Conservation (phyloP, 495 filamentous ascomycete genomes). For the Talaromyces proteolyticus region DNA sequence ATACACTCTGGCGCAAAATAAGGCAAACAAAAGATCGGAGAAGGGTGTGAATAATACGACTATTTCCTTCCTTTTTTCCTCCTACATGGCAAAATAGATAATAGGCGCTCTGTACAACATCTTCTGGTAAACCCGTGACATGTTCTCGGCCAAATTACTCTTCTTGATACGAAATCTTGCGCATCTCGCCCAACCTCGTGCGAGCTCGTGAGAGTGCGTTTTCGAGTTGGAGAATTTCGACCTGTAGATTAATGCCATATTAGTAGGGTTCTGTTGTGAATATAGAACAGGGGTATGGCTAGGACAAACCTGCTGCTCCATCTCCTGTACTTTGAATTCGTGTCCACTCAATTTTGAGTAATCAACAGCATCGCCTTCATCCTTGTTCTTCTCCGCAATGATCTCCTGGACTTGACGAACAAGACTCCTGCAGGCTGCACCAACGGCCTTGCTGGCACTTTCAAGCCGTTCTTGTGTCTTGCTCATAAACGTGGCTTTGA, state of each 20-base stretch:
- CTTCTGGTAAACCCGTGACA: not conserved
- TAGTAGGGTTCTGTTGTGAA: not conserved
- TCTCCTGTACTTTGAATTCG: slow-evolving; percentile 97
- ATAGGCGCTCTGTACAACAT: not conserved
- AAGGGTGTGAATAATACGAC: too few species aligned
- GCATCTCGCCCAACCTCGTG: slow-evolving; percentile 89
- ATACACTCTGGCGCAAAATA: too few species aligned
- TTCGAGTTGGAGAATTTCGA: slow-evolving; percentile 95
- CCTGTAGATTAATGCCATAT: slow-evolving; percentile 42
- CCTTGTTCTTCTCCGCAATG: slow-evolving; percentile 77
- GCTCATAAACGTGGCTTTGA: slow-evolving; percentile 97
- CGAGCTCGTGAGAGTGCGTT: slow-evolving; percentile 78
- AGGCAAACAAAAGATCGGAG: too few species aligned
- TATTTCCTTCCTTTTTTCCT: too few species aligned
- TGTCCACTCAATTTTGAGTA: slow-evolving; percentile 81
- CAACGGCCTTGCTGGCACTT: slow-evolving; percentile 87
- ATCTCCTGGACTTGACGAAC: slow-evolving; percentile 93
- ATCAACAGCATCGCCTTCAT: slow-evolving; percentile 72
- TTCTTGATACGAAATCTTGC: slow-evolving; percentile 96
- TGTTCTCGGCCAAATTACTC: not conserved
- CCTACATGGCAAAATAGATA: too few species aligned
- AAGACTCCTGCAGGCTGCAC: slow-evolving; percentile 75
- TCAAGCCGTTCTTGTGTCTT: slow-evolving; percentile 91
- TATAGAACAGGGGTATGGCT: slow-evolving; percentile 6
- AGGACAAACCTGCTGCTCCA: slow-evolving; percentile 94